Evolutionary conservation across 306 rosid genomes (phyloP).

Genomic region (Datisca glomerata): DNA sequence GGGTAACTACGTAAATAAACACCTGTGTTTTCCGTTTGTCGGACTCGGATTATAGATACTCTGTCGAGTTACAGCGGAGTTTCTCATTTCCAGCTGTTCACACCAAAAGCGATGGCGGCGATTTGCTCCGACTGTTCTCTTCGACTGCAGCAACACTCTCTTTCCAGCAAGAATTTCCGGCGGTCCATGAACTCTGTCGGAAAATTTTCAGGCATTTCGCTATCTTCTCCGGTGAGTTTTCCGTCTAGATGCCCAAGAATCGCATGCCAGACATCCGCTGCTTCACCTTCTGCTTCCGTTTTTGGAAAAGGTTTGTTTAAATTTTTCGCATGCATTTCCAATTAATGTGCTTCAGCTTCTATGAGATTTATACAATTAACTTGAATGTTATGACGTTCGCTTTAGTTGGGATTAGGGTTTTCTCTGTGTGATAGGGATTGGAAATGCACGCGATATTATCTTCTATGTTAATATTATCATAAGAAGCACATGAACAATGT

Average conservation of each 20-base stretch:
- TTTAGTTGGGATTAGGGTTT: too few relatives aligned
- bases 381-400: too few relatives aligned
- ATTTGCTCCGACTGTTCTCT: constrained; percentile 14
- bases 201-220: constrained; percentile 11
- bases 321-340: too few relatives aligned
- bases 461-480: too few relatives aligned
- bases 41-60: too few relatives aligned
- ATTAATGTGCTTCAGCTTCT: too few relatives aligned
- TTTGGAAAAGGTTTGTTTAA: constrained; percentile 18
- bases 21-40: too few relatives aligned
- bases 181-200: constrained; percentile 13
- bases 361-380: too few relatives aligned
- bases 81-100: neutral
- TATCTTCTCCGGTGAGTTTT: constrained; percentile 16
- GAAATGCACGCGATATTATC: too few relatives aligned
- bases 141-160: constrained; percentile 19
- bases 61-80: neutral
- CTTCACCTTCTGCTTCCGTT: constrained; percentile 21
- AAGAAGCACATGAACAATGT: too few relatives aligned
- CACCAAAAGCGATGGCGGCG: constrained; percentile 31
- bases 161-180: constrained; percentile 22
- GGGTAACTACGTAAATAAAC: too few relatives aligned
- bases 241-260: constrained; percentile 21
- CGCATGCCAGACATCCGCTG: constrained; percentile 27
- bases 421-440: too few relatives aligned